Conservation (phyloP, 164 flowering plant genomes). For the Litsea cubeba region DNA sequence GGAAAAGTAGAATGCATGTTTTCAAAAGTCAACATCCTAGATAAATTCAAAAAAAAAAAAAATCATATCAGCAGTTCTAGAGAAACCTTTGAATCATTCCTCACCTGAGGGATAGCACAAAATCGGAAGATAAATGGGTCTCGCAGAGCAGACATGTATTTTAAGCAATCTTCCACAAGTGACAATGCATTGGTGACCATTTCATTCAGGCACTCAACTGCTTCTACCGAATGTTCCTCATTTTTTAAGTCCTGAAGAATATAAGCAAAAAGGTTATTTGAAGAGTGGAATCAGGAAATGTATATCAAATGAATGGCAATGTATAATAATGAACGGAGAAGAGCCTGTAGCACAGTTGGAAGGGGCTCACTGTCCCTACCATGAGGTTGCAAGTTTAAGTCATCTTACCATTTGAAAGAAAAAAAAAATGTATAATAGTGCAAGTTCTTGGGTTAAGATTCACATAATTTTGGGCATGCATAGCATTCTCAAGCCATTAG, state of each 20-base stretch:
- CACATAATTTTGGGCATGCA: too few species aligned
- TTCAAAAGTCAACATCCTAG: background rate
- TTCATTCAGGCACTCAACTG: slow-evolving; percentile 88
- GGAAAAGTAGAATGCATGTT: too few species aligned
- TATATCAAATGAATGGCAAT: background rate
- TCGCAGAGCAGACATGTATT: slow-evolving; percentile 64
- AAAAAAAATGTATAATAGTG: too few species aligned
- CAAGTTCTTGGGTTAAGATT: too few species aligned
- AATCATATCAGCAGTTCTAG: background rate
- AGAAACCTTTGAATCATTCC: background rate
- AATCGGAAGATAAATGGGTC: slow-evolving; percentile 69
- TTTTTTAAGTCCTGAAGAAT: slow-evolving; percentile 70
- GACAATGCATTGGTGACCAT: slow-evolving; percentile 90
- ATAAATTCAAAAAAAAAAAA: too few species aligned
- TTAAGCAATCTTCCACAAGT: slow-evolving; percentile 78
- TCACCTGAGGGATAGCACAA: slow-evolving; percentile 96
- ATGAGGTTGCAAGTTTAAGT: too few species aligned
- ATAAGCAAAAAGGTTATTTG: background rate
- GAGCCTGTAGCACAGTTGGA: too few species aligned
- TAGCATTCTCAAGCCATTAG: too few species aligned
- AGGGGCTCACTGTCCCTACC: too few species aligned
- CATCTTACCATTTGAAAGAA: too few species aligned
- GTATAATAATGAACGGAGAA: background rate
- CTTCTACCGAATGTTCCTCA: slow-evolving; percentile 80
- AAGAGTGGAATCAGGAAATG: background rate